phyloP scores from a whole-genome alignment of 2,329 filamentous ascomycete species.

The Fusarium humuli region DNA sequence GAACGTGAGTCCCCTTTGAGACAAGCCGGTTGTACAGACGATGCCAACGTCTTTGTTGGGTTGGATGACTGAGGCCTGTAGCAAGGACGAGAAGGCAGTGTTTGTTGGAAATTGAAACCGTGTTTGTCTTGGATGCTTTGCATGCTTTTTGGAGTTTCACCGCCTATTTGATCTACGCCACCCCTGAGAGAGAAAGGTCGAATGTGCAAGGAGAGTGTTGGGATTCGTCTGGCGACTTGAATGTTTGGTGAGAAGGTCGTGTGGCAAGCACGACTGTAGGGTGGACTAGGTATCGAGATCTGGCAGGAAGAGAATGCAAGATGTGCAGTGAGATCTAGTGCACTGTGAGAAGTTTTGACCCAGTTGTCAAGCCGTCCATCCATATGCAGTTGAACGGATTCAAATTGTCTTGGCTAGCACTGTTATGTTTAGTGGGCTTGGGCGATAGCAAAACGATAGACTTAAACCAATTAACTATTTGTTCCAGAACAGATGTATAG shows the following conservation, averaged over 20 bases:
- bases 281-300: slow-evolving; percentile 18
- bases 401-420: not conserved
- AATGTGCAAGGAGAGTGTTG: not conserved
- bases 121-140: not conserved
- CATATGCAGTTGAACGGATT: not conserved
- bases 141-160: not conserved
- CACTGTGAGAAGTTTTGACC: not conserved
- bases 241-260: slow-evolving; percentile 4
- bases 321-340: slow-evolving; percentile 12
- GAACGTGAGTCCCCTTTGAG: not conserved
- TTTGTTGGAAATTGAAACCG: not conserved
- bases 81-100: not conserved
- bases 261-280: slow-evolving; percentile 6
- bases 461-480: no score
- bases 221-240: not conserved
- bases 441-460: no score
- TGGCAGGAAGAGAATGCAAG: slow-evolving; percentile 32
- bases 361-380: not conserved
- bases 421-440: not conserved
- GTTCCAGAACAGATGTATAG: not conserved
- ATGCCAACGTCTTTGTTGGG: not conserved
- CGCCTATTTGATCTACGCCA: not conserved
- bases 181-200: not conserved
- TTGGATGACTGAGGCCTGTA: not conserved
- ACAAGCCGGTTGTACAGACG: slow-evolving; percentile 15